A percentile compares a stretch with the other conserved stretches of the same genome.
Conservation (phyloP, 208 protist genomes). For the Naegleria lovaniensis region DNA sequence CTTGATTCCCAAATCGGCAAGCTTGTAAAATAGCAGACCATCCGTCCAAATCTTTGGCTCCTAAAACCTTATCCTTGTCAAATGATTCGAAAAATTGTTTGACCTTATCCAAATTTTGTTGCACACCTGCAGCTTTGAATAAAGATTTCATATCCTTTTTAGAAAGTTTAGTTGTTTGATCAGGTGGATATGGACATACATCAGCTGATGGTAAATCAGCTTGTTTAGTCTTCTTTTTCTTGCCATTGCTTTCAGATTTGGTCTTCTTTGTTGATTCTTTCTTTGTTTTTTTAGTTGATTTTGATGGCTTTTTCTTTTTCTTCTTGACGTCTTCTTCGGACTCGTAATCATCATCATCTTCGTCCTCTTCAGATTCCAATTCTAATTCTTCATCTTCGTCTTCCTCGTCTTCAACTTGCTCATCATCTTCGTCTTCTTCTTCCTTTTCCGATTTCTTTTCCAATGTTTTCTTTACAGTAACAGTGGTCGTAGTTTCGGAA, state of each 20-base stretch:
- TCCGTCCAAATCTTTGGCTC: neutral
- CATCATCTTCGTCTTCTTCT: no score
- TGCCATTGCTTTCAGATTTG: neutral
- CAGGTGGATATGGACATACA: neutral
- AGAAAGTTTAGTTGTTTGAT: neutral
- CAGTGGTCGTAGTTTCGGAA: no score
- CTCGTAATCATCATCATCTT: neutral
- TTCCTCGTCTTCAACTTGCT: no score
- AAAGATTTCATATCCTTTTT: neutral
- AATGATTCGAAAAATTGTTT: neutral
- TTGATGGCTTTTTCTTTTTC: slow-evolving; percentile 16
- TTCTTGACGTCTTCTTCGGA: neutral
- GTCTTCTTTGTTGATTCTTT: neutral
- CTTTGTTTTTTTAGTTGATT: neutral
- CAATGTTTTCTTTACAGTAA: no score
- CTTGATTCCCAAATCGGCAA: neutral
- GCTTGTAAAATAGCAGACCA: neutral
- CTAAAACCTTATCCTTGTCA: neutral
- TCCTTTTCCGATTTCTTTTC: no score
- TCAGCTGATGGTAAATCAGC: neutral
- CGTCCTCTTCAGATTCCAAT: neutral
- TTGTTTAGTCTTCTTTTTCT: neutral
- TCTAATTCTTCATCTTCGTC: no score
- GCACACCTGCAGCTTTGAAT: neutral
- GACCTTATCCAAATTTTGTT: neutral